Percentiles rank a stretch among this genome's conserved stretches.
Conservation (phyloP, 768 basidiomycete genomes). For the Collybia sordida region DNA sequence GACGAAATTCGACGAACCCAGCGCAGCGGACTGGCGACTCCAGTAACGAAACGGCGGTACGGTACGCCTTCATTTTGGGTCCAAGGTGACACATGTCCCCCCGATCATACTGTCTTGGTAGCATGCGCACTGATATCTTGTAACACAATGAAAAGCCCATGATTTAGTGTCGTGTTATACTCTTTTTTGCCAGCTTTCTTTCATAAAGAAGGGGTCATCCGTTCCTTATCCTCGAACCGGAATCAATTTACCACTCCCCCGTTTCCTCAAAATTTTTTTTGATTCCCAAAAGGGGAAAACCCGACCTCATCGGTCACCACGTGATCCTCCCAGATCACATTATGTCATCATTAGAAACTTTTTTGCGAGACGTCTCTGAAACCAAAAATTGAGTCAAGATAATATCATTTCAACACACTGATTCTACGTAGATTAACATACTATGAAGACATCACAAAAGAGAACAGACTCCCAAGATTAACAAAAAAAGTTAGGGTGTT, state of each 20-base stretch:
- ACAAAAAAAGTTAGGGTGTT: too few relatives aligned
- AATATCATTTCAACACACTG: too few relatives aligned
- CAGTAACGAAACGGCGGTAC: slow-evolving; percentile 36
- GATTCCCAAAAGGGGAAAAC: not conserved
- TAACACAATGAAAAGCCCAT: not conserved
- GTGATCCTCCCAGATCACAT: not conserved
- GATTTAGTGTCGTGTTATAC: too few relatives aligned
- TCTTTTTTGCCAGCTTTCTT: not conserved
- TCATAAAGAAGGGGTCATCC: not conserved
- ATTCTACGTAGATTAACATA: too few relatives aligned
- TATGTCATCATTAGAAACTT: not conserved
- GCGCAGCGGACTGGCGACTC: slow-evolving; percentile 31
- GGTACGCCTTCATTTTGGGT: slow-evolving; percentile 29
- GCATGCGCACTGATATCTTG: slow-evolving; percentile 5
- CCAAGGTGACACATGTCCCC: slow-evolving; percentile 13
- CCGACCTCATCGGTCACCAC: not conserved
- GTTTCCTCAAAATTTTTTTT: slow-evolving; percentile 1
- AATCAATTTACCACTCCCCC: not conserved
- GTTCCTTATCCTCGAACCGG: slow-evolving; percentile 5
- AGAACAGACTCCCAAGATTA: too few relatives aligned
- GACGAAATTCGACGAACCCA: slow-evolving; percentile 36
- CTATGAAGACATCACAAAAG: too few relatives aligned
- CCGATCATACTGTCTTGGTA: slow-evolving; percentile 4
- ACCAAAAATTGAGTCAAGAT: not conserved
- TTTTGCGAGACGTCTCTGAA: not conserved